These are phyloP conservation scores for Sporothrix brunneoviolacea DNA, from an alignment of 2,329 filamentous ascomycete genomes.

Conservation along the genomic window DNA sequence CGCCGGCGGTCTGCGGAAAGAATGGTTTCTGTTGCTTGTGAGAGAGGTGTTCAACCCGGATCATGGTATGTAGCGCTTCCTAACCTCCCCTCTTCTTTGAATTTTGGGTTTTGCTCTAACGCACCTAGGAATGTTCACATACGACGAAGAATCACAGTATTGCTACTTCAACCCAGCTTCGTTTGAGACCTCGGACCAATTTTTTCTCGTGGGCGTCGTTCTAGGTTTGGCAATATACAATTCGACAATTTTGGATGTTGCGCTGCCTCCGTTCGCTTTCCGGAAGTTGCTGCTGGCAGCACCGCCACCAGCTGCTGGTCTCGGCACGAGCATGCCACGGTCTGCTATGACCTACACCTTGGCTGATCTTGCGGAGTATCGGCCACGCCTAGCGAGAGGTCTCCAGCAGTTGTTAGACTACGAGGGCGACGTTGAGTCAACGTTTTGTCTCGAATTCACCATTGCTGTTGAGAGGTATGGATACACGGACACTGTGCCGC, in stretches of 20 bases:
- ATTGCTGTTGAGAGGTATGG: slow-evolving; percentile 74
- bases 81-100: neutral
- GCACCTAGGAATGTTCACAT: slow-evolving; percentile 71
- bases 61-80: slow-evolving; percentile 56
- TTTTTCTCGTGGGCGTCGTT: slow-evolving; percentile 81
- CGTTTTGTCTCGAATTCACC: slow-evolving; percentile 77
- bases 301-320: slow-evolving; percentile 51
- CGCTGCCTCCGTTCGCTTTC: slow-evolving; percentile 82
- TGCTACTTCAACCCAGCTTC: slow-evolving; percentile 92
- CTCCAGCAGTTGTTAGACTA: slow-evolving; percentile 72
- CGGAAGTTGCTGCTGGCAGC: slow-evolving; percentile 76
- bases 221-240: slow-evolving; percentile 91
- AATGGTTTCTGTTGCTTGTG: slow-evolving; percentile 87
- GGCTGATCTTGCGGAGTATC: slow-evolving; percentile 76
- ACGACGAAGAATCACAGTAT: slow-evolving; percentile 82
- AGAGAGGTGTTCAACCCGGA: slow-evolving; percentile 87
- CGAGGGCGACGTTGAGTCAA: slow-evolving; percentile 74
- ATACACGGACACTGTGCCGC: slow-evolving; percentile 55
- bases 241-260: slow-evolving; percentile 84
- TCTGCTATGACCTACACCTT: slow-evolving; percentile 66
- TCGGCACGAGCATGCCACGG: slow-evolving; percentile 46
- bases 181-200: slow-evolving; percentile 87
- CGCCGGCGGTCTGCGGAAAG: slow-evolving; percentile 81
- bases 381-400: slow-evolving; percentile 67
- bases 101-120: slow-evolving; percentile 1